Evolutionary conservation across 2,329 filamentous ascomycete genomes (phyloP).

Genomic region (Aspergillus intermedius): DNA sequence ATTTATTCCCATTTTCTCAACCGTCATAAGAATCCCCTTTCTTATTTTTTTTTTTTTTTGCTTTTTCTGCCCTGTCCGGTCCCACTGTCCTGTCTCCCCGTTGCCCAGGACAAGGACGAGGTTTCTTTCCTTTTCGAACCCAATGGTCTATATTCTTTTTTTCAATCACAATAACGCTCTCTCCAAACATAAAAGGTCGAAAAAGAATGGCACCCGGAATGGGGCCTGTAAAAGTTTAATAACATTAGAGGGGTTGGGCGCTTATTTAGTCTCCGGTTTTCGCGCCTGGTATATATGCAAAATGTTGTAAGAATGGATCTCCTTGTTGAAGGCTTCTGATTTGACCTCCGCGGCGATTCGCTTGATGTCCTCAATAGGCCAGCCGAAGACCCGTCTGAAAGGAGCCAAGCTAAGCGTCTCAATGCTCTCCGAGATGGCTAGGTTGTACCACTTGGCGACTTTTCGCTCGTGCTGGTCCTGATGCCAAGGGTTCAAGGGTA

Average conservation of each 20-base stretch:
- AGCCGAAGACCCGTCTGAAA: slow-evolving; percentile 59
- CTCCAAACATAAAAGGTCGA: too few species aligned
- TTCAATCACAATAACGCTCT: too few species aligned
- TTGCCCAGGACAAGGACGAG: not conserved
- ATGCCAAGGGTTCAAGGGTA: slow-evolving; percentile 71
- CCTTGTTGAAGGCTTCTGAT: slow-evolving; percentile 61
- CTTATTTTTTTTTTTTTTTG: not conserved
- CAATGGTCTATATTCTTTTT: not conserved
- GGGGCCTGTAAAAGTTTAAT: too few species aligned
- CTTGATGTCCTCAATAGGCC: slow-evolving; percentile 56
- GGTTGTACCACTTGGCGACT: slow-evolving; percentile 76
- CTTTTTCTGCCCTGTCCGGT: not conserved
- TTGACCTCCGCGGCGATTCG: slow-evolving; percentile 58
- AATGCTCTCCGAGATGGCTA: slow-evolving; percentile 66
- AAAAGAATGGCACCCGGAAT: too few species aligned
- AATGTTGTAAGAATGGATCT: slow-evolving; percentile 62
- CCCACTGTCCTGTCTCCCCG: not conserved
- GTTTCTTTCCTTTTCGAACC: not conserved
- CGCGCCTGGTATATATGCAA: slow-evolving; percentile 40
- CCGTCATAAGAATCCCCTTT: not conserved
- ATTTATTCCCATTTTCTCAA: too few species aligned
- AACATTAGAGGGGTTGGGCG: not conserved
- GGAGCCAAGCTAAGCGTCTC: slow-evolving; percentile 68
- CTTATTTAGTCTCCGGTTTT: slow-evolving; percentile 22
- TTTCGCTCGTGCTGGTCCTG: slow-evolving; percentile 57